A percentile compares a stretch with the other conserved stretches of the same genome.
Conservation (phyloP, 2,329 filamentous ascomycete genomes). For the Neopestalotiopsis clavispora region DNA sequence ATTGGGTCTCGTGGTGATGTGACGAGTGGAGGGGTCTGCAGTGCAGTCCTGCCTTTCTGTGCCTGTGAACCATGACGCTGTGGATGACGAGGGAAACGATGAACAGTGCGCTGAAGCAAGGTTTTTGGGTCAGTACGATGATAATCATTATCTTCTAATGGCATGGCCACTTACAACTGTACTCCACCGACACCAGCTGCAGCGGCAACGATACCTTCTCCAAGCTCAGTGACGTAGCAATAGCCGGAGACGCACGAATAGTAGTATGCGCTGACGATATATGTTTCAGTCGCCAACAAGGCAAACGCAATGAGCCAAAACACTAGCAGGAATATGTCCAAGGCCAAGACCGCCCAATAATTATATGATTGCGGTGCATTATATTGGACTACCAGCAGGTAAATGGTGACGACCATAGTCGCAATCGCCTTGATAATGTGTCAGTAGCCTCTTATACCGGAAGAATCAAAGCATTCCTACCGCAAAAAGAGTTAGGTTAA, state of each 20-base stretch:
- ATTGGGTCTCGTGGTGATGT: slow-evolving; percentile 19
- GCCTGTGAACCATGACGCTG: slow-evolving; percentile 45
- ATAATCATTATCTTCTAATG: not conserved
- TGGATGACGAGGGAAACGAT: slow-evolving; percentile 46
- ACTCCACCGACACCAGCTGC: slow-evolving; percentile 46
- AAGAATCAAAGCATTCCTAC: slow-evolving; percentile 37
- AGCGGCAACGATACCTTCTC: slow-evolving; percentile 36
- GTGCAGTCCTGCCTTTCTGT: slow-evolving; percentile 49
- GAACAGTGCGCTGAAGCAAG: slow-evolving; percentile 44
- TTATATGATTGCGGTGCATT: slow-evolving; percentile 51
- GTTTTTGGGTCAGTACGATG: not conserved
- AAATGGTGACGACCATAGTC: slow-evolving; percentile 50
- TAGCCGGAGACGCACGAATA: slow-evolving; percentile 26
- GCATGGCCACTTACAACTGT: slow-evolving; percentile 44
- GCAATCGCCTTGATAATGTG: slow-evolving; percentile 41
- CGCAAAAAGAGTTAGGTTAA: slow-evolving; percentile 41
- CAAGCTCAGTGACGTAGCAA: slow-evolving; percentile 19
- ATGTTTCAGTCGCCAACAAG: slow-evolving; percentile 43
- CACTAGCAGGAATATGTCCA: slow-evolving; percentile 56
- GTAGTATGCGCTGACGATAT: slow-evolving; percentile 26
- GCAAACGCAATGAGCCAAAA: slow-evolving; percentile 57
- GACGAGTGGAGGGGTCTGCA: slow-evolving; percentile 36
- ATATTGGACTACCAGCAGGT: slow-evolving; percentile 50
- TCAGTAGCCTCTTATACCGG: not conserved
- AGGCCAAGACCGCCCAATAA: slow-evolving; percentile 55